Evolutionary conservation across 2,329 filamentous ascomycete genomes (phyloP), one percentile per base, ranked within the genome.

Genomic region (Fusarium xyrophilum): DNA sequence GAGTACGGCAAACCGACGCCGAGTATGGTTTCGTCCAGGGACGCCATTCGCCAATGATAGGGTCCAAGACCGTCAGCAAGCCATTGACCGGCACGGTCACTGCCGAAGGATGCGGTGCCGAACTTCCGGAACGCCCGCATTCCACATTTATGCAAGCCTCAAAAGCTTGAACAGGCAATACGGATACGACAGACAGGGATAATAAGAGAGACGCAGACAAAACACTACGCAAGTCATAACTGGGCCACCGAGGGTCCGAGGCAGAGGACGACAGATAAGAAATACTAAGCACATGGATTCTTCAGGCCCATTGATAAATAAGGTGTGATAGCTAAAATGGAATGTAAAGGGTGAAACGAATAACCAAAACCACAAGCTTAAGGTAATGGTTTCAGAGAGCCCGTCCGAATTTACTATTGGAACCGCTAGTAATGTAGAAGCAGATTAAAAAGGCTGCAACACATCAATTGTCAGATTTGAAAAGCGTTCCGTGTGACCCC

Each of bases 321-420:
- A 42, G 30, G 25, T 42, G 30, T 36, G 46, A 54, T 44, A 25
- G 54, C n/a, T 36, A 40, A 38, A 53, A 27, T 56, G 30, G 67
- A 63, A 83, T 88, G 86, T 89, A 73, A 82, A 83, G 85, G 83
- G 86, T 84, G 83, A 87, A 89, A 89, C 86, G 86, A 89, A 85
- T 83, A 80, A 82, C 84, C 84, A 78, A 77, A 80, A 82, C 82
- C 83, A 88, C 74, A 72, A 76, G 76, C 58, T 67, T 48, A 66
- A 56, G 63, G 48, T 76, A 75, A 71, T 78, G 83, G 84, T 82
- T 81, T 88, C 87, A 89, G 87, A 89, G 86, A 86, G 83, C 85
- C 85, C 86, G 82, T 79, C 70, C 42, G n/a, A 28, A 51, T 61
- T 50, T 79, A 53, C 77, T 89, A 74, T 89, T 82, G 87, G 87